Conservation (phyloP, 768 basidiomycete genomes). For the Amanita phalloides region DNA sequence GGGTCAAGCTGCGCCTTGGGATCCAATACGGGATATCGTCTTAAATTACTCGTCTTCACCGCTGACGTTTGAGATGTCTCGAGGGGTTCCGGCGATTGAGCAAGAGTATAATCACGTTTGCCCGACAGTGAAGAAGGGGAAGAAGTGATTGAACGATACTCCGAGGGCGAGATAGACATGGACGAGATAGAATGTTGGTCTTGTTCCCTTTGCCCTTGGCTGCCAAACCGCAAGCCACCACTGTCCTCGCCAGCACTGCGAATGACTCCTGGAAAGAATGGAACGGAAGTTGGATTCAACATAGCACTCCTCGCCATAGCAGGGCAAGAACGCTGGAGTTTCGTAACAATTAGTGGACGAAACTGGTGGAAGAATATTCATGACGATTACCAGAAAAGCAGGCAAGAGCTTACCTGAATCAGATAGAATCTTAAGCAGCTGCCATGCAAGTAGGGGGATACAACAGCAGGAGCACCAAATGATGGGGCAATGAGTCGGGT, state of each 20-base stretch:
- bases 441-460: conserved; percentile 27
- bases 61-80: conserved; percentile 38
- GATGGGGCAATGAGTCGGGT: conserved; percentile 5
- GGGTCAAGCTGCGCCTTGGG: conserved; percentile 31
- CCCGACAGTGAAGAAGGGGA: conserved; percentile 55
- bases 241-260: conserved; percentile 49
- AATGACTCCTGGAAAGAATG: conserved; percentile 70
- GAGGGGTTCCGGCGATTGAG: conserved; percentile 23
- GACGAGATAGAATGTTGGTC: conserved; percentile 44
- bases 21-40: conserved; percentile 28
- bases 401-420: conserved; percentile 14
- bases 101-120: conserved; percentile 21
- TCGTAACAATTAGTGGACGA: conserved; percentile 25
- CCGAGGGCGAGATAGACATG: conserved; percentile 49
- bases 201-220: conserved; percentile 34
- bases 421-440: conserved; percentile 22
- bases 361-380: not conserved
- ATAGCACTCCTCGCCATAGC: conserved; percentile 67
- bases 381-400: not conserved
- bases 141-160: conserved; percentile 56
- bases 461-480: conserved; percentile 8
- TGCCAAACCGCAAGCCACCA: conserved; percentile 31
- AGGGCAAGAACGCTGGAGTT: conserved; percentile 23
- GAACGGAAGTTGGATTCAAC: conserved; percentile 73
- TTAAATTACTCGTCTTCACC: conserved; percentile 31